These are phyloP conservation scores for Rauvolfia tetraphylla DNA, from an alignment of 257 asterid genomes.

Conservation along the genomic window DNA sequence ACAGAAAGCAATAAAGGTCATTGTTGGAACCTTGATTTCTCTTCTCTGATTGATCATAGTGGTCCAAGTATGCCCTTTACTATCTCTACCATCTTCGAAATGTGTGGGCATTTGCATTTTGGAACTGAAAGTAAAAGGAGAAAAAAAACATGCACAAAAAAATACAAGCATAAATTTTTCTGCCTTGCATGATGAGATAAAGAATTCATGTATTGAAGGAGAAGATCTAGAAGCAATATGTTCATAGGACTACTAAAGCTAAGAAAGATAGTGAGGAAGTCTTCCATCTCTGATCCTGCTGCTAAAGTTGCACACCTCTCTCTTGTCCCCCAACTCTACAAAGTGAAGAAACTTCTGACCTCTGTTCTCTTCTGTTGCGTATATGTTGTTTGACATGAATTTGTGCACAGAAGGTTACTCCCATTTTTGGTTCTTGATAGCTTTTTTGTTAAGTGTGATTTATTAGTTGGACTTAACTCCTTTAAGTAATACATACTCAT, in stretches of 20 bases:
- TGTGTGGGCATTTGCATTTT: background rate
- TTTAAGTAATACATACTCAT: no score
- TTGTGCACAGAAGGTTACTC: background rate
- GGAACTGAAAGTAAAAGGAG: background rate
- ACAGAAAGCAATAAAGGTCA: background rate
- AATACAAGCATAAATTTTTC: background rate
- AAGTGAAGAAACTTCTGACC: background rate
- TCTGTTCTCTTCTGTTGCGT: background rate
- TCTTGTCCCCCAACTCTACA: background rate
- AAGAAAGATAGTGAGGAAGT: background rate
- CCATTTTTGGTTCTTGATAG: background rate
- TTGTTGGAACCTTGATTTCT: background rate
- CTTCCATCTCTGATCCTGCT: background rate
- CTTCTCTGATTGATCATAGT: constrained; percentile 1
- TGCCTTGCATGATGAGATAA: background rate
- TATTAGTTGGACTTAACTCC: no score
- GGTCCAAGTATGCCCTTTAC: background rate
- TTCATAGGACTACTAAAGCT: background rate
- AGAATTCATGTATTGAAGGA: background rate
- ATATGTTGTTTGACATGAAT: background rate
- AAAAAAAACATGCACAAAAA: no score
- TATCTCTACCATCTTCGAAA: background rate
- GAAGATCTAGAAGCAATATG: background rate
- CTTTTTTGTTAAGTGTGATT: background rate
- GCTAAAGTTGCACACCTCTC: constrained; percentile 7